Evolutionary conservation across 2,329 filamentous ascomycete species (phyloP).

Genomic region (Pseudogymnoascus sp.): DNA sequence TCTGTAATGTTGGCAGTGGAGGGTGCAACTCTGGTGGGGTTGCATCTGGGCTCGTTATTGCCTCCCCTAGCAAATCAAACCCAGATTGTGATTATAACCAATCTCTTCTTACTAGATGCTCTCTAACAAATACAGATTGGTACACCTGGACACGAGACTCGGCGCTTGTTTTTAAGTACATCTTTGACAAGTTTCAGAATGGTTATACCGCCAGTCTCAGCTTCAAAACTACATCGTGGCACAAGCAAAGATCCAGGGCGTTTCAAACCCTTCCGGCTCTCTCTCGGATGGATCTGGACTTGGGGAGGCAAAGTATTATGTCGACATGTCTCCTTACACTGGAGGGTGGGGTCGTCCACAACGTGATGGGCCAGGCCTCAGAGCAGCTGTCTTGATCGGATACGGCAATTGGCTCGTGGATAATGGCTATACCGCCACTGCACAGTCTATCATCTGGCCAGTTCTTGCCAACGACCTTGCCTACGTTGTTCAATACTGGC

Average conservation of each 20-base stretch:
- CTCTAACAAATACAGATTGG: slow-evolving; percentile 46
- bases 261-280: slow-evolving; percentile 48
- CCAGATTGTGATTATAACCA: slow-evolving; percentile 44
- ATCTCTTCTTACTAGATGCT: neutral
- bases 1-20: neutral
- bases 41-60: slow-evolving; percentile 45
- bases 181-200: slow-evolving; percentile 55
- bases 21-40: neutral
- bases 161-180: slow-evolving; percentile 60
- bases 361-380: slow-evolving; percentile 69
- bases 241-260: slow-evolving; percentile 51
- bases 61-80: slow-evolving; percentile 45
- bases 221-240: slow-evolving; percentile 63
- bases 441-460: slow-evolving; percentile 57
- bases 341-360: slow-evolving; percentile 70
- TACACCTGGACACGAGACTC: slow-evolving; percentile 76
- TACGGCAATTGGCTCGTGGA: slow-evolving; percentile 67
- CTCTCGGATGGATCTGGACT: slow-evolving; percentile 43
- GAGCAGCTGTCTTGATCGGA: slow-evolving; percentile 64
- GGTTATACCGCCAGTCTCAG: slow-evolving; percentile 42
- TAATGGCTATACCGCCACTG: slow-evolving; percentile 46
- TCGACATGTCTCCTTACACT: slow-evolving; percentile 56
- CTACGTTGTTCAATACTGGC: slow-evolving; percentile 68
- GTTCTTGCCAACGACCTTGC: slow-evolving; percentile 68
- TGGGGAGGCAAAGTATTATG: slow-evolving; percentile 68